phyloP scores from a whole-genome alignment of 306 rosid species.

The Cucumis melo region DNA sequence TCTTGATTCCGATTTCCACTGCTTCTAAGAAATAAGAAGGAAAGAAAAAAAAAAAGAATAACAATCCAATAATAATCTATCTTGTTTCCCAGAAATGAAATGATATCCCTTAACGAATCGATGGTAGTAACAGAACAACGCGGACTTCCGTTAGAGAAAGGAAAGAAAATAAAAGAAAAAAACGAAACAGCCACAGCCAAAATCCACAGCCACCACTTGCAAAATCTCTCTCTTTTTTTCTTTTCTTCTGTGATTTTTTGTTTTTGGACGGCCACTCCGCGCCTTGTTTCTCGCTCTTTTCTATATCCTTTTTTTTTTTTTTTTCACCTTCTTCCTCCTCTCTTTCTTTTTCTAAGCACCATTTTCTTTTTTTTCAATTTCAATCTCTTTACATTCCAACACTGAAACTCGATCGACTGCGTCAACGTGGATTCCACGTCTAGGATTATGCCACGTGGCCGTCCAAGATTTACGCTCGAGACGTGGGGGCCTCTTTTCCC shows the following conservation, averaged over 20 bases:
- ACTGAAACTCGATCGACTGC: conserved; percentile 20
- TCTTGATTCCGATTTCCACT: conserved; percentile 7
- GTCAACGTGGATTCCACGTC: conserved; percentile 63
- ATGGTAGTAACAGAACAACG: conserved; percentile 20
- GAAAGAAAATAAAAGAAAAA: background rate
- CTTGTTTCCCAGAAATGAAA: background rate
- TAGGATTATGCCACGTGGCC: conserved; percentile 44
- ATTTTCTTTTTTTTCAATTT: background rate
- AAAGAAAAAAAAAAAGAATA: background rate
- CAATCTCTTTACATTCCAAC: background rate
- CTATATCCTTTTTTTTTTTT: background rate
- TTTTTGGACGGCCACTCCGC: conserved; percentile 45
- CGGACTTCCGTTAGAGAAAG: conserved; percentile 19
- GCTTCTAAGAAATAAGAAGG: background rate
- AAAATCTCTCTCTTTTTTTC: conserved; percentile 3
- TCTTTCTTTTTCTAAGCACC: background rate
- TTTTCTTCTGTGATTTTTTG: conserved; percentile 1
- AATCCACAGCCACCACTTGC: background rate
- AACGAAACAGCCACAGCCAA: background rate
- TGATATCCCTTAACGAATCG: conserved; percentile 11
- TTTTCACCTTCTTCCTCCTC: background rate
- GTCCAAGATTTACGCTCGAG: conserved; percentile 24
- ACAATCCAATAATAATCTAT: background rate
- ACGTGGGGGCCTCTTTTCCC: conserved; percentile 35
- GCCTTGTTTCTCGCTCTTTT: conserved; percentile 32